phyloP scores from a whole-genome alignment of 2,329 filamentous ascomycete species.

The Ophiocordyceps camponoti-rufipedis region DNA sequence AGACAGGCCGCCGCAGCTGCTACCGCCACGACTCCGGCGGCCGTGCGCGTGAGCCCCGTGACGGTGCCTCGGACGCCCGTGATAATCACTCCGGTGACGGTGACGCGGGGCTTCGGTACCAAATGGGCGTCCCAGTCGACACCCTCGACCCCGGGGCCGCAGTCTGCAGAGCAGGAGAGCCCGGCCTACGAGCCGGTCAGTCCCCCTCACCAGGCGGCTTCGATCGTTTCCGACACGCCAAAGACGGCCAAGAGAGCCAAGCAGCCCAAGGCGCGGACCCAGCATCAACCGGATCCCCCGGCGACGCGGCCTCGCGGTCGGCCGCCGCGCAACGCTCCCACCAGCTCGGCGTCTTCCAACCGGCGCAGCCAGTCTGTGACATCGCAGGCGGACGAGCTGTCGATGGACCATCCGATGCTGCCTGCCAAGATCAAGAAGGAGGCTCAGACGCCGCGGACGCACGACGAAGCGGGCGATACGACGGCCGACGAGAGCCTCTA shows the following conservation, averaged over 20 bases:
- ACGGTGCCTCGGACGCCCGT: slow-evolving; percentile 17
- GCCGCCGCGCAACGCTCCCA: slow-evolving; percentile 15
- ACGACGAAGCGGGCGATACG: slow-evolving; percentile 37
- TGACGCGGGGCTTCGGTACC: slow-evolving; percentile 27
- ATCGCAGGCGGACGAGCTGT: slow-evolving; percentile 28
- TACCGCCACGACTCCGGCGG: slow-evolving; percentile 8
- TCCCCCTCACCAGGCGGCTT: slow-evolving; percentile 24
- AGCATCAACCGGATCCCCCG: slow-evolving; percentile 7
- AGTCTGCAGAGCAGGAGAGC: slow-evolving; percentile 22
- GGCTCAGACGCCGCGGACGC: slow-evolving; percentile 32
- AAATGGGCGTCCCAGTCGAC: slow-evolving; percentile 40
- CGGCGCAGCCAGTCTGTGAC: slow-evolving; percentile 26
- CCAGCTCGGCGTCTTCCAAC: slow-evolving; percentile 18
- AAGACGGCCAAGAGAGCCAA: slow-evolving; percentile 15
- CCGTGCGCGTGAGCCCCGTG: slow-evolving; percentile 13
- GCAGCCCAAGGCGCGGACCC: slow-evolving; percentile 5
- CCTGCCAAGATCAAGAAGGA: slow-evolving; percentile 38
- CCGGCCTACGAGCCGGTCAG: slow-evolving; percentile 42
- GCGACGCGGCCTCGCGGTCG: slow-evolving; percentile 16
- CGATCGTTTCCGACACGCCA: slow-evolving; percentile 15
- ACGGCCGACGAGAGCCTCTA: slow-evolving; percentile 33
- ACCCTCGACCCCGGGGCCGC: slow-evolving; percentile 34
- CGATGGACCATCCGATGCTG: slow-evolving; percentile 21
- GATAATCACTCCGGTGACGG: slow-evolving; percentile 9
- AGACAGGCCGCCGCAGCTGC: slow-evolving; percentile 16